Conservation (phyloP, 306 rosid species). For the Pyrus betulifolia region DNA sequence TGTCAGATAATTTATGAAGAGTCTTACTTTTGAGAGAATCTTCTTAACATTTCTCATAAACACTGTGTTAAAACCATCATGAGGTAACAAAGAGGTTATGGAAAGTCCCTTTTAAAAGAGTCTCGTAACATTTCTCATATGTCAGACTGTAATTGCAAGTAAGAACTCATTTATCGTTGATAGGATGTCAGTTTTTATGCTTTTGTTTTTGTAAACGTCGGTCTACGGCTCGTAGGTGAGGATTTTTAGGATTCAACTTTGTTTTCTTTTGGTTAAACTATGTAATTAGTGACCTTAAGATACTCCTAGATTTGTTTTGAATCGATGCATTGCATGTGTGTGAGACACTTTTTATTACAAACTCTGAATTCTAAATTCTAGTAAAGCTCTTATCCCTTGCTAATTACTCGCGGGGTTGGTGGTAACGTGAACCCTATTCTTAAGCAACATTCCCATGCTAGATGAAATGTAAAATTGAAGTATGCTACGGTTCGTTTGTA, state of each 20-base stretch:
- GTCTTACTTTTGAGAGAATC: no score
- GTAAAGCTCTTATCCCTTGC: neutral
- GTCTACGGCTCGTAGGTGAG: slow-evolving; percentile 24
- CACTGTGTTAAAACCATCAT: no score
- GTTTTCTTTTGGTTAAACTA: slow-evolving; percentile 10
- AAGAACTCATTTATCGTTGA: no score
- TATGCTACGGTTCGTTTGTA: no score
- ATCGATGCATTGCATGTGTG: slow-evolving; percentile 9
- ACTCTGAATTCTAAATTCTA: neutral
- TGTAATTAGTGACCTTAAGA: neutral
- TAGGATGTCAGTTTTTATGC: neutral
- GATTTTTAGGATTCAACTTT: slow-evolving; percentile 12
- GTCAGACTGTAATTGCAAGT: no score
- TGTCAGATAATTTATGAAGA: no score
- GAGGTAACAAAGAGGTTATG: fast-evolving
- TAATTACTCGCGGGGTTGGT: neutral
- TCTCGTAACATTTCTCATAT: no score
- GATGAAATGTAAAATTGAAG: no score
- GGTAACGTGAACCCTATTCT: neutral
- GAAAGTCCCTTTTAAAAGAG: no score
- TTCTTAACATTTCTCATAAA: no score
- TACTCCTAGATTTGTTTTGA: neutral
- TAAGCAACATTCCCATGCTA: neutral
- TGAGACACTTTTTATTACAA: neutral
- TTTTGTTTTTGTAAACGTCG: slow-evolving; percentile 17